phyloP scores from a whole-genome alignment of 2,329 filamentous ascomycete genomes.

The Phaeosphaeria sp. region DNA sequence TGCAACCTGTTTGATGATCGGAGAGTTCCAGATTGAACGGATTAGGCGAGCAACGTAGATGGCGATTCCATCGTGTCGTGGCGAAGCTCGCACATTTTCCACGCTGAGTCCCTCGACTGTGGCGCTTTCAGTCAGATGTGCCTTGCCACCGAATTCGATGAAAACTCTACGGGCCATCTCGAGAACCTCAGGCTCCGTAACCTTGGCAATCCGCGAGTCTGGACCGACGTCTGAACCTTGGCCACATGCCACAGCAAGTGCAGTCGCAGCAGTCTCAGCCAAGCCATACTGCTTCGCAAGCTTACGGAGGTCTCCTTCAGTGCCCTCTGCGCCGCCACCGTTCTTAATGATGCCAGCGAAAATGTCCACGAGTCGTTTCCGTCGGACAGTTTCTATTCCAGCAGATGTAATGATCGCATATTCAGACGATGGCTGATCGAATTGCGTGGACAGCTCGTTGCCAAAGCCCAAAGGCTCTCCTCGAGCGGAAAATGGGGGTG shows the following conservation, averaged over 20 bases:
- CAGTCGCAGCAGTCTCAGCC: slow-evolving; percentile 86
- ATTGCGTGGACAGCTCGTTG: slow-evolving; percentile 96
- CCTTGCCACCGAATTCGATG: slow-evolving; percentile 89
- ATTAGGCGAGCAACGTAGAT: slow-evolving; percentile 89
- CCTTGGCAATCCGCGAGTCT: slow-evolving; percentile 72
- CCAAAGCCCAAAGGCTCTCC: slow-evolving; percentile 80
- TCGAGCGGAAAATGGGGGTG: slow-evolving; percentile 68
- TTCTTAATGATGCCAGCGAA: slow-evolving; percentile 83
- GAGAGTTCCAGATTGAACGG: slow-evolving; percentile 84
- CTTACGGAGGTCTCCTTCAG: slow-evolving; percentile 81
- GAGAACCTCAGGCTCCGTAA: slow-evolving; percentile 83
- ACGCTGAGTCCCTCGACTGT: slow-evolving; percentile 68
- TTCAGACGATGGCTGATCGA: slow-evolving; percentile 81
- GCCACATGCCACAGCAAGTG: slow-evolving; percentile 91
- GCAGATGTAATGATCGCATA: slow-evolving; percentile 91
- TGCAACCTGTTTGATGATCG: slow-evolving; percentile 67
- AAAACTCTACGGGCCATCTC: slow-evolving; percentile 87
- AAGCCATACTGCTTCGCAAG: slow-evolving; percentile 88
- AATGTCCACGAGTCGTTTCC: slow-evolving; percentile 86
- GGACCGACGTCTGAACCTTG: slow-evolving; percentile 82
- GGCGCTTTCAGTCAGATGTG: slow-evolving; percentile 81
- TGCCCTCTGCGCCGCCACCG: slow-evolving; percentile 75
- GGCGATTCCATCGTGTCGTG: slow-evolving; percentile 85
- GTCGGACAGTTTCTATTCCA: slow-evolving; percentile 84
- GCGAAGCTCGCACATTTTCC: slow-evolving; percentile 85